Conservation (phyloP, 495 filamentous ascomycete species). For the Neurospora sp. region DNA sequence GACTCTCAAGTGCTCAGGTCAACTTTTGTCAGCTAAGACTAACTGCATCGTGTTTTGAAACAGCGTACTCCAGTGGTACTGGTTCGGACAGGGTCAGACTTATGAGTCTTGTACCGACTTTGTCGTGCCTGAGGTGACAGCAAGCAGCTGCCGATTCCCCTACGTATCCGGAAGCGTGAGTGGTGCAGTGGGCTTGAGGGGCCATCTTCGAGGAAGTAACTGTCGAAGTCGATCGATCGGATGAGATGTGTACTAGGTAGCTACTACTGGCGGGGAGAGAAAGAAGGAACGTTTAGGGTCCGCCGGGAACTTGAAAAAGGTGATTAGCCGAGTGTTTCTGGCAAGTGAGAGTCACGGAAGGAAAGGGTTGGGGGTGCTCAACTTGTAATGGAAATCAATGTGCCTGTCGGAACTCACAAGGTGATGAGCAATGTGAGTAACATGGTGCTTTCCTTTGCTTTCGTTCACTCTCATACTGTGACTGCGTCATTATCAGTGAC, state of each 20-base stretch:
- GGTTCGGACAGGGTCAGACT: slow-evolving; percentile 54
- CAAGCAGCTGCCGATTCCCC: not conserved
- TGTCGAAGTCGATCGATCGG: not conserved
- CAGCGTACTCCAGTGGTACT: slow-evolving; percentile 57
- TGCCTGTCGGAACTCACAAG: too few relatives aligned
- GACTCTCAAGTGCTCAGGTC: too few relatives aligned
- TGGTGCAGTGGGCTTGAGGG: not conserved
- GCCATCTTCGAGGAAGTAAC: not conserved
- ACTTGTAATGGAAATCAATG: too few relatives aligned
- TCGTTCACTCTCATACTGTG: too few relatives aligned
- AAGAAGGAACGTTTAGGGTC: not conserved
- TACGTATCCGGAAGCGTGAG: not conserved
- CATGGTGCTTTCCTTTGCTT: too few relatives aligned
- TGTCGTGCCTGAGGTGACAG: slow-evolving; percentile 26
- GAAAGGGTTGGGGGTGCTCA: too few relatives aligned
- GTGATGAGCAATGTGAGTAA: too few relatives aligned
- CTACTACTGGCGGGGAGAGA: not conserved
- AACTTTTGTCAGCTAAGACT: too few relatives aligned
- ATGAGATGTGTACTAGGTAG: not conserved
- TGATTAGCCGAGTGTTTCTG: not conserved
- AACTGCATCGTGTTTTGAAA: not conserved
- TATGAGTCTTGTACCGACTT: slow-evolving; percentile 70
- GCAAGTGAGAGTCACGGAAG: too few relatives aligned
- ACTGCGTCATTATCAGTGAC: too few relatives aligned
- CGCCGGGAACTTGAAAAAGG: not conserved